Percentiles rank a stretch among this genome's conserved stretches.
These are phyloP conservation scores for Sporothrix humicola DNA, from an alignment of 2,329 filamentous ascomycete species.

Conservation along the genomic window DNA sequence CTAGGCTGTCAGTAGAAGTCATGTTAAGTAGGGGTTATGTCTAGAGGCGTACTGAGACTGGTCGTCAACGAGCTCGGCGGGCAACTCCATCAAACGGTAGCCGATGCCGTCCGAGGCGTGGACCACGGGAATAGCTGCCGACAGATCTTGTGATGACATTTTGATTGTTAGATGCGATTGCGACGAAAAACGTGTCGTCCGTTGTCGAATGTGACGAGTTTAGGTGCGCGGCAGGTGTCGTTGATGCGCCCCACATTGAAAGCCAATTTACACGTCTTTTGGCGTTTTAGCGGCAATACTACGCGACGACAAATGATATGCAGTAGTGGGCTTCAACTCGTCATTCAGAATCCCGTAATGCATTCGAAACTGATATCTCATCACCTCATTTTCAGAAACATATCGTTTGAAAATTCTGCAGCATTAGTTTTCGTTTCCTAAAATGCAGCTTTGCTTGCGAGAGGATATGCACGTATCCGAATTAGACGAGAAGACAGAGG, in stretches of 20 bases:
- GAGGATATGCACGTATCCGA: slow-evolving; percentile 26
- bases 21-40: background rate
- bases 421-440: background rate
- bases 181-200: background rate
- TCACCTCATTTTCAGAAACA: background rate
- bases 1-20: slow-evolving; percentile 31
- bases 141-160: slow-evolving; percentile 54
- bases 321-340: background rate
- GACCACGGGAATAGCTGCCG: slow-evolving; percentile 57
- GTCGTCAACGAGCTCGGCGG: slow-evolving; percentile 61
- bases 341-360: too few species aligned
- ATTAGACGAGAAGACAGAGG: background rate
- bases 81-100: slow-evolving; percentile 68
- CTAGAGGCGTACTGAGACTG: slow-evolving; percentile 52
- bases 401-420: background rate
- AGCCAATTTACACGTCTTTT: slow-evolving; percentile 27
- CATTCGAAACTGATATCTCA: background rate
- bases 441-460: background rate
- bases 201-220: background rate
- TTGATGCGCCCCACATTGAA: slow-evolving; percentile 1
- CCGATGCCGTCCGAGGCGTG: slow-evolving; percentile 56
- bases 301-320: background rate
- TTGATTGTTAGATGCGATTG: too few species aligned
- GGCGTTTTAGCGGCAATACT: background rate
- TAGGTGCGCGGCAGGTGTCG: background rate